Evolutionary conservation across 2,329 filamentous ascomycete species (phyloP), one percentile per base, ranked within the genome.

Genomic region (Alternaria brassicae): DNA sequence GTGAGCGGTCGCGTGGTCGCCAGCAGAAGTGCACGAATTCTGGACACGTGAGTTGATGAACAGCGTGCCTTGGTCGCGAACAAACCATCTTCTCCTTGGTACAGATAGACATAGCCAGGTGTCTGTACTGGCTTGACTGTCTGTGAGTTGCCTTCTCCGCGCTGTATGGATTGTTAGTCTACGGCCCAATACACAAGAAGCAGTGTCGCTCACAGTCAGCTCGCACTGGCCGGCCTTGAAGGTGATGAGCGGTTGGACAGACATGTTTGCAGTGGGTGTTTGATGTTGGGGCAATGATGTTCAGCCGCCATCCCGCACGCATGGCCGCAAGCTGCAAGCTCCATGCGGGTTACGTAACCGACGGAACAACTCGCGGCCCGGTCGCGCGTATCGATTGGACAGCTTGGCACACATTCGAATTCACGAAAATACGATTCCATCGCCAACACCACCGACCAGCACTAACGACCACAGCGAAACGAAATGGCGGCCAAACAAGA

Each of bases 11-110:
- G 67, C 95, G 90, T 72, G 91, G 89, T 67, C 93, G 90, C 96
- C 96, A 99, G 86, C 93, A 97, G 82, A 99, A 97, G 82, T 97
- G 93, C 61, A 96, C 85, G 61, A 99, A 86, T 52, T 97, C 91
- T 93, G 66, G 41, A 41, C 27, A 15, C 39, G 48, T 75, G 30
- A 72, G 69, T 48, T 56, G 19, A 40, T 15, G 15, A n/a, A 40
- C 9, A 3, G 25, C 17, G 3, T 13, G 10, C 19, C 6, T 25
- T n/a, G 13, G 30, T 30, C 47, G 37, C 57, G 12, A 32, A 69
- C 79, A 58, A 74, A 90, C 89, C 94, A 89, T 97, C 94, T 84
- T 96, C 93, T 51, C 73, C 73, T 48, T 86, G 86, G 80, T 95
- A 97, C 54, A 98, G 88, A 78, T 96, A 98, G 75, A 98, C 87